phyloP scores from a whole-genome alignment of 257 asterid genomes.

The Galeopsis tetrahit region DNA sequence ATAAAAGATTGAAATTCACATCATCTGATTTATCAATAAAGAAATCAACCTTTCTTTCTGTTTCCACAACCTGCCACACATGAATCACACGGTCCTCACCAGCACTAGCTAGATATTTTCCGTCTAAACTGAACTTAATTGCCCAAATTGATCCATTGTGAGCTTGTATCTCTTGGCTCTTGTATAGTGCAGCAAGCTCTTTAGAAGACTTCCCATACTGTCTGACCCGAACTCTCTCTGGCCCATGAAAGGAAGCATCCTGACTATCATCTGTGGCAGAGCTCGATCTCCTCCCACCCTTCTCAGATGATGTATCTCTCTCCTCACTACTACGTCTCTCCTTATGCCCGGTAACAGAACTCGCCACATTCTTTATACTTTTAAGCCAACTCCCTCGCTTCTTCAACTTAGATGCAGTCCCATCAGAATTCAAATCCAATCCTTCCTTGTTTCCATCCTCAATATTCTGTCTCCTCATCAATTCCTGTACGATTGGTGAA shows the following conservation, averaged over 20 bases:
- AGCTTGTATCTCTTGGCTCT: constrained; percentile 91
- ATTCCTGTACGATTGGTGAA: constrained; percentile 93
- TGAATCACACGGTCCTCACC: constrained; percentile 98
- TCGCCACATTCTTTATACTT: constrained; percentile 78
- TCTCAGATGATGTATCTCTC: constrained; percentile 95
- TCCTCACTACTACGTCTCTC: constrained; percentile 92
- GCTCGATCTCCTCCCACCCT: constrained; percentile 95
- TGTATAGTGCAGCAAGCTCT: constrained; percentile 85
- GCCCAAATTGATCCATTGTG: constrained; percentile 97
- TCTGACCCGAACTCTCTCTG: constrained; percentile 78
- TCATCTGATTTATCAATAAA: constrained; percentile 79
- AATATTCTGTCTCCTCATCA: constrained; percentile 95
- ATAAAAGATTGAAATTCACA: constrained; percentile 73
- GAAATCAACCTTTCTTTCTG: constrained; percentile 89
- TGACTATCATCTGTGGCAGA: constrained; percentile 99
- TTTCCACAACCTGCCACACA: constrained; percentile 86
- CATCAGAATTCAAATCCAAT: constrained; percentile 53
- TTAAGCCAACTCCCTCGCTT: constrained; percentile 82
- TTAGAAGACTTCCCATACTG: constrained; percentile 91
- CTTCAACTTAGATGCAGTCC: constrained; percentile 64
- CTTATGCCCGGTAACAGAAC: constrained; percentile 72
- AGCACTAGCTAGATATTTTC: constrained; percentile 97
- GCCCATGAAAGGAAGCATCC: constrained; percentile 86
- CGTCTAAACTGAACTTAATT: constrained; percentile 92
- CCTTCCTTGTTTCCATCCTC: constrained; percentile 75